These are phyloP conservation scores for Pisolithus tinctorius DNA, from an alignment of 768 basidiomycete species.

Conservation along the genomic window DNA sequence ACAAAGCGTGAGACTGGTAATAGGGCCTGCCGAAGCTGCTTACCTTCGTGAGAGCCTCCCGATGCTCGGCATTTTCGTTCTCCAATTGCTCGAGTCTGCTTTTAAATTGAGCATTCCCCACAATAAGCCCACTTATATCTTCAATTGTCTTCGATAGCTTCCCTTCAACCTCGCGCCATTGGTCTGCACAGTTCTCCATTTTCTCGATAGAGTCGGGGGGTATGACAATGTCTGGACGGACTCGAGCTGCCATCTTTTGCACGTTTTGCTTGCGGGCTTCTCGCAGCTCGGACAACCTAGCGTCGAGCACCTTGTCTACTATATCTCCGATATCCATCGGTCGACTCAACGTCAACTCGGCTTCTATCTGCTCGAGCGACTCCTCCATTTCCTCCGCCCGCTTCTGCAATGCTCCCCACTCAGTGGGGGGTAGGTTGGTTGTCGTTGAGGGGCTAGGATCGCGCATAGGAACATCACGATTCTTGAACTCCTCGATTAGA, in stretches of 20 bases:
- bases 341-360: slow-evolving; percentile 23
- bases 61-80: slow-evolving; percentile 13
- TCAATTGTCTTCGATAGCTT: slow-evolving; percentile 19
- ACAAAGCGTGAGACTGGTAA: slow-evolving; percentile 5
- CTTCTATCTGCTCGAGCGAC: slow-evolving; percentile 24
- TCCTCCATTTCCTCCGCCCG: slow-evolving; percentile 20
- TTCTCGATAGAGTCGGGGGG: slow-evolving; percentile 8
- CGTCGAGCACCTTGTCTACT: slow-evolving; percentile 12
- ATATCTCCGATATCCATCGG: slow-evolving; percentile 12
- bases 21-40: not conserved
- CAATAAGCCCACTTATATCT: slow-evolving; percentile 20
- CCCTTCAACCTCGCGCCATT: slow-evolving; percentile 14
- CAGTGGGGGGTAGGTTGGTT: not conserved
- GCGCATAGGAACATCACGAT: slow-evolving; percentile 1
- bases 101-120: slow-evolving; percentile 14
- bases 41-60: slow-evolving; percentile 16
- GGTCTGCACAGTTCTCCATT: slow-evolving; percentile 15
- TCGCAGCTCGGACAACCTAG: slow-evolving; percentile 16
- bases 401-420: slow-evolving; percentile 8
- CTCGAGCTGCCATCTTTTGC: slow-evolving; percentile 9
- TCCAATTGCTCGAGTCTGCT: slow-evolving; percentile 16
- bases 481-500: slow-evolving; percentile 17
- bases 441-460: not conserved
- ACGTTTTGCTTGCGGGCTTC: slow-evolving; percentile 16
- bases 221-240: slow-evolving; percentile 16